Conservation (phyloP, 2,329 filamentous ascomycete species). For the Verticillium longisporum region DNA sequence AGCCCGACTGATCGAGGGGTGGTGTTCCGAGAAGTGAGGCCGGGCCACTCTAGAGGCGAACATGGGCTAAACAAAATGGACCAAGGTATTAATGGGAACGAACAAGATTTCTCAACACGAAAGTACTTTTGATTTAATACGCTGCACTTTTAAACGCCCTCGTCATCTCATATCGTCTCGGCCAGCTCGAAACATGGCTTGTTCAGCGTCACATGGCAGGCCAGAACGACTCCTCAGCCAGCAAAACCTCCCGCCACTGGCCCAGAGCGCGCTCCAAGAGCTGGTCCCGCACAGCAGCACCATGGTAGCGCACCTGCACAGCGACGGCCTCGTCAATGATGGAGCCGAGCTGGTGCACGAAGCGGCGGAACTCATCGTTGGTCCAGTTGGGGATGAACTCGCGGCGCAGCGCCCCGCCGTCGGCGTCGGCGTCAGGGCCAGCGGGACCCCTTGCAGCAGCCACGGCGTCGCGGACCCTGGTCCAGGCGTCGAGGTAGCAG, state of each 20-base stretch:
- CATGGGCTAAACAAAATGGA: no score
- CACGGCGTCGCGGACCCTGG: slow-evolving; percentile 28
- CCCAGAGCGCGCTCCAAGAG: slow-evolving; percentile 31
- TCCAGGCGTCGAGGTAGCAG: slow-evolving; percentile 55
- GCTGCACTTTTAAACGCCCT: neutral
- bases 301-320: slow-evolving; percentile 25
- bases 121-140: neutral
- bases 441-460: neutral
- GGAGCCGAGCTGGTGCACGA: slow-evolving; percentile 47
- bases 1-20: neutral
- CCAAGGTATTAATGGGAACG: no score
- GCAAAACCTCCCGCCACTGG: slow-evolving; percentile 43
- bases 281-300: slow-evolving; percentile 19
- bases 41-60: no score
- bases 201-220: slow-evolving; percentile 22
- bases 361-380: slow-evolving; percentile 49
- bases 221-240: slow-evolving; percentile 55
- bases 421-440: slow-evolving; percentile 35
- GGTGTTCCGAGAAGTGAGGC: neutral
- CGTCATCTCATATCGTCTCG: neutral
- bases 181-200: neutral
- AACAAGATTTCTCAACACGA: neutral
- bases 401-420: slow-evolving; percentile 57
- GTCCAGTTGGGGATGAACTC: slow-evolving; percentile 67
- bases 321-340: slow-evolving; percentile 49